Base-by-base conservation (phyloP, 192 early-diverging fungal genomes). In the Jimgerdemannia flammicorona region DNA sequence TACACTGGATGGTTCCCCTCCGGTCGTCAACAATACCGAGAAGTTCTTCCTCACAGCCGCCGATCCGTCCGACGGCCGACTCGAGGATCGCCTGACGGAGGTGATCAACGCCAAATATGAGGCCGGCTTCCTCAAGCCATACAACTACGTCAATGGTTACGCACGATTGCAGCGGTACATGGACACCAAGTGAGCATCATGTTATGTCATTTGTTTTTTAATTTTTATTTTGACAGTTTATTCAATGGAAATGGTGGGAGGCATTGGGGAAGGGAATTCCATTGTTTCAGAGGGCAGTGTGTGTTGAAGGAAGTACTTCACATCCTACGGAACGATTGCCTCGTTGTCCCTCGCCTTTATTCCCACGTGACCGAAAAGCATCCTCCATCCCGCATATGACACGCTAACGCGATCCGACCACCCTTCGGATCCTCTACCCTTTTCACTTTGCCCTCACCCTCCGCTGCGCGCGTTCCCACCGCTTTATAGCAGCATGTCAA, bases 61-160 rank as follows among this genome's bases (percentile, higher is more conserved):
- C 0, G 96, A 98, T 78, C 97, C 97, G 0, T 87, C 84, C 43
- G 94, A 96, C 77, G 93, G 93, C 18, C 89, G 90, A 39, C 87
- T 91, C 8, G 94, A 96, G 79, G 96, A 95, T 75, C 91, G 96
- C 77, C 85, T 98, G 73, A 94, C 89, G 20, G 92, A 95, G 74
- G 93, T 98, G 20, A 95, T 98, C 78, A 92, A 92, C 77, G 97
- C 97, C 40, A 98, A 98, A 80, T 95, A 94, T 72, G 95, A 98
- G 74, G 97, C 97, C 0, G 97, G 97, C 0, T 89, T 97, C 74
- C 84, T 98, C 64, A 96, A 95, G 80, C 97, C 97, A n/a, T 96
- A 96, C 88, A 96, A 98, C 85, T 97, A 97, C 81, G 91, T 95
- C 77, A 94, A 90, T 77, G 93, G 93, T 3, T 98, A 98, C 80